phyloP scores from a whole-genome alignment of 2,329 filamentous ascomycete species.

The Colletotrichum kahawae region DNA sequence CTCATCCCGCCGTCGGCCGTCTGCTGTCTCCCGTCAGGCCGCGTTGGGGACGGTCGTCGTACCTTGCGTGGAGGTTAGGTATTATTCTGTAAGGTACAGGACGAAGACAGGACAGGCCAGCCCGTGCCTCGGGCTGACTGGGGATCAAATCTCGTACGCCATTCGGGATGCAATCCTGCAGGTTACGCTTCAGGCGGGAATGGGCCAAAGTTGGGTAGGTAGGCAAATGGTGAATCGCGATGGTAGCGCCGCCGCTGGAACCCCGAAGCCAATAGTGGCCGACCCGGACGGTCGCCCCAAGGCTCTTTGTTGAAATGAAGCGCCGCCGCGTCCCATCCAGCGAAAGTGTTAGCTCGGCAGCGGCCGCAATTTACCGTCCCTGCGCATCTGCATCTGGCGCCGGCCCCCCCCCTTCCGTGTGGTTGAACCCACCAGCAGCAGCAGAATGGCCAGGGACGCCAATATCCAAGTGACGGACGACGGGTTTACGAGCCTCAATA shows the following conservation, averaged over 20 bases:
- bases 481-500: neutral
- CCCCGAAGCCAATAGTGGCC: constrained; percentile 16
- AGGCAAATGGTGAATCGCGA: neutral
- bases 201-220: neutral
- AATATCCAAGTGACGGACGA: neutral
- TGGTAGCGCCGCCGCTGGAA: constrained; percentile 19
- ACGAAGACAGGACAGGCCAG: neutral
- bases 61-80: neutral
- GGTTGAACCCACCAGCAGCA: neutral
- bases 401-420: neutral
- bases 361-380: constrained; percentile 19
- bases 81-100: neutral
- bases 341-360: constrained; percentile 18
- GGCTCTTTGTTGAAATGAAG: constrained; percentile 20
- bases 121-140: neutral
- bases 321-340: neutral
- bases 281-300: neutral
- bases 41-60: neutral
- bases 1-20: neutral
- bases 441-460: neutral
- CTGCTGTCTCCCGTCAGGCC: neutral
- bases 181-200: constrained; percentile 4
- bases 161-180: neutral
- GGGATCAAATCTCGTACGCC: neutral
- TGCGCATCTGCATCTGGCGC: constrained; percentile 5